Percentiles rank a stretch among this genome's conserved stretches.
Conservation (phyloP, 176 grass and related monocot species). For the Pontederia paniculata region DNA sequence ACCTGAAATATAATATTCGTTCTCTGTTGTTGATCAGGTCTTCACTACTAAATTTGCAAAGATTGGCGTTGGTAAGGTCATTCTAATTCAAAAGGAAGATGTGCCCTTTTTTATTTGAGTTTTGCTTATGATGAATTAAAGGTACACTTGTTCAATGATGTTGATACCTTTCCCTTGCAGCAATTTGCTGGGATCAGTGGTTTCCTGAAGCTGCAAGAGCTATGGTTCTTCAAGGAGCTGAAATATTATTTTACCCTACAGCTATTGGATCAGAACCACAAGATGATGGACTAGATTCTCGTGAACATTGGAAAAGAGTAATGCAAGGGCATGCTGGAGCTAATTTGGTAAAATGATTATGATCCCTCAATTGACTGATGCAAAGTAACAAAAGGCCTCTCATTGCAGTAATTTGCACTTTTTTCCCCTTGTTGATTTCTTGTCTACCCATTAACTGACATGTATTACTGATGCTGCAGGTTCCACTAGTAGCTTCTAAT, state of each 20-base stretch:
- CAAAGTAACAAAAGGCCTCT: no score
- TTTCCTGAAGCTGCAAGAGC: constrained; percentile 86
- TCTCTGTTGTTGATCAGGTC: constrained; percentile 27
- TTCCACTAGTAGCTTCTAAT: constrained; percentile 81
- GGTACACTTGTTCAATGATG: not conserved
- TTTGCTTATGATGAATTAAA: not conserved
- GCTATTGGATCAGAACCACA: constrained; percentile 93
- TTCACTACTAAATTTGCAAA: constrained; percentile 86
- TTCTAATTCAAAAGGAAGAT: not conserved
- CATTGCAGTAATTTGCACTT: no score
- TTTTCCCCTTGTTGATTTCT: not conserved
- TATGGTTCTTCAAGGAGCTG: constrained; percentile 76
- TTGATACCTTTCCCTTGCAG: constrained; percentile 23
- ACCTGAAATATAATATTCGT: no score
- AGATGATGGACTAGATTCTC: constrained; percentile 55
- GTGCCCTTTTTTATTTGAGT: not conserved
- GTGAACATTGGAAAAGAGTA: constrained; percentile 85
- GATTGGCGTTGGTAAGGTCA: constrained; percentile 78
- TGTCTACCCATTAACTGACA: not conserved
- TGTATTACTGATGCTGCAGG: constrained; percentile 32
- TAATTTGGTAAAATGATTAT: constrained; percentile 53
- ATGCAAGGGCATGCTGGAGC: constrained; percentile 98
- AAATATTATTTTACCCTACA: constrained; percentile 78
- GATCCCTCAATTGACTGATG: not conserved
- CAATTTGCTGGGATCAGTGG: constrained; percentile 96